phyloP scores from a whole-genome alignment of 192 early-diverging fungal species.

The Entomortierella chlamydospora region DNA sequence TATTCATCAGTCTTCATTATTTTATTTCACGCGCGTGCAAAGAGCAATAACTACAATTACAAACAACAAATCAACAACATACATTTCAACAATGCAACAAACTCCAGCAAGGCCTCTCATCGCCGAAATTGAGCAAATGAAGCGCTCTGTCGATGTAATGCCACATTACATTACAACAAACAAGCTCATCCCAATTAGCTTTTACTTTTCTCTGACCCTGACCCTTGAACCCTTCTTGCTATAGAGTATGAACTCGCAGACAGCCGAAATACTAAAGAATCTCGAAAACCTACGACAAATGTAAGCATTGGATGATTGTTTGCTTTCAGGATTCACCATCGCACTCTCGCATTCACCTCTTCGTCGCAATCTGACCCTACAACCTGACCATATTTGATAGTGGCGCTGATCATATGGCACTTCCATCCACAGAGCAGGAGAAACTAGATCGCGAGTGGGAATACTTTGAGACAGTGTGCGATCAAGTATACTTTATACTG shows the following conservation, averaged over 20 bases:
- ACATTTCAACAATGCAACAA: constrained; percentile 15
- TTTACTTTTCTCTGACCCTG: too few relatives aligned
- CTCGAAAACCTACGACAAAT: constrained; percentile 40
- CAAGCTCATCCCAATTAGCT: not conserved
- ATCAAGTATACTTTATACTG: constrained; percentile 48
- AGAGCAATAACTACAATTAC: too few relatives aligned
- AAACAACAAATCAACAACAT: not conserved
- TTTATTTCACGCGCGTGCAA: not conserved
- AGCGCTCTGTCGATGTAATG: constrained; percentile 36
- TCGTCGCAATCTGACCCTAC: not conserved
- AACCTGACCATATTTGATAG: constrained; percentile 20
- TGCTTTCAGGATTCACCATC: not conserved
- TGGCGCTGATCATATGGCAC: constrained; percentile 42
- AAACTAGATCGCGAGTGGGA: constrained; percentile 53
- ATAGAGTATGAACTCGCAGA: constrained; percentile 52
- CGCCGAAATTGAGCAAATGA: constrained; percentile 39
- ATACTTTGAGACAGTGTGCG: constrained; percentile 54
- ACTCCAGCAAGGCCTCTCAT: constrained; percentile 26
- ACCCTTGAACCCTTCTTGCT: too few relatives aligned
- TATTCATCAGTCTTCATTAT: not conserved
- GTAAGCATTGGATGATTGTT: constrained; percentile 10
- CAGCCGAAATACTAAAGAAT: constrained; percentile 44
- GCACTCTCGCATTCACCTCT: not conserved
- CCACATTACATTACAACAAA: not conserved
- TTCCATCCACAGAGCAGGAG: constrained; percentile 49